Conservation (phyloP, 2,329 filamentous ascomycete species). For the Venturiaceae sp. region DNA sequence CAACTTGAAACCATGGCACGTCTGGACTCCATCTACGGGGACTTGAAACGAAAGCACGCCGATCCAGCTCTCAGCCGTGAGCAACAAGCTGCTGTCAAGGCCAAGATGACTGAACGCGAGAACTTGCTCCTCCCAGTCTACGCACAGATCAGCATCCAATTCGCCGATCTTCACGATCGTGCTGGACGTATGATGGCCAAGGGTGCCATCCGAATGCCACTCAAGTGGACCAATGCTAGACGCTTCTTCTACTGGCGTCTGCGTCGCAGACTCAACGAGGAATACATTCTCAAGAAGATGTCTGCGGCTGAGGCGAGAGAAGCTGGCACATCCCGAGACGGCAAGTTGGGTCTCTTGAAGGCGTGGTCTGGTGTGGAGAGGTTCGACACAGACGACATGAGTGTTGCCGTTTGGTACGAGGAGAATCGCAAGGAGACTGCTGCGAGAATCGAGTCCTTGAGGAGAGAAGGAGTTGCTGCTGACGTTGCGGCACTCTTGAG, state of each 20-base stretch:
- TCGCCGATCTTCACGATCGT: constrained; percentile 93
- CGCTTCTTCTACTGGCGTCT: constrained; percentile 99
- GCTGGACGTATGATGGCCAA: constrained; percentile 98
- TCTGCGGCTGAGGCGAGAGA: constrained; percentile 34
- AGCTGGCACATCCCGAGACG: constrained; percentile 42
- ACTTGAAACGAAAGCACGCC: constrained; percentile 69
- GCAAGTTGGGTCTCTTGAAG: constrained; percentile 65
- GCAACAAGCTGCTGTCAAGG: constrained; percentile 68
- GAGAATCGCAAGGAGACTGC: constrained; percentile 77
- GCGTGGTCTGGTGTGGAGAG: constrained; percentile 73
- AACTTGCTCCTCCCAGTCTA: constrained; percentile 87
- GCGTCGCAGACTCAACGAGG: constrained; percentile 91
- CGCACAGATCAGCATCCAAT: constrained; percentile 89
- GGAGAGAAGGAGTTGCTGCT: constrained; percentile 60
- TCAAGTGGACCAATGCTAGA: constrained; percentile 81
- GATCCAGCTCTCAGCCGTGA: constrained; percentile 60
- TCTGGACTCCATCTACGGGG: constrained; percentile 72
- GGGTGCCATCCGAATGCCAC: constrained; percentile 73
- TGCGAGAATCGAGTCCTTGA: constrained; percentile 76
- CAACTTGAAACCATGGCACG: constrained; percentile 97
- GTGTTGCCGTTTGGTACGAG: constrained; percentile 92
- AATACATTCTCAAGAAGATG: constrained; percentile 93
- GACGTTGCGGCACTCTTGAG: constrained; percentile 62
- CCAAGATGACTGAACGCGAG: constrained; percentile 76
- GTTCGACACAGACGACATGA: constrained; percentile 70